These are phyloP conservation scores for Penicillium psychrosexuale DNA, from an alignment of 2,329 filamentous ascomycete genomes.

Conservation along the genomic window DNA sequence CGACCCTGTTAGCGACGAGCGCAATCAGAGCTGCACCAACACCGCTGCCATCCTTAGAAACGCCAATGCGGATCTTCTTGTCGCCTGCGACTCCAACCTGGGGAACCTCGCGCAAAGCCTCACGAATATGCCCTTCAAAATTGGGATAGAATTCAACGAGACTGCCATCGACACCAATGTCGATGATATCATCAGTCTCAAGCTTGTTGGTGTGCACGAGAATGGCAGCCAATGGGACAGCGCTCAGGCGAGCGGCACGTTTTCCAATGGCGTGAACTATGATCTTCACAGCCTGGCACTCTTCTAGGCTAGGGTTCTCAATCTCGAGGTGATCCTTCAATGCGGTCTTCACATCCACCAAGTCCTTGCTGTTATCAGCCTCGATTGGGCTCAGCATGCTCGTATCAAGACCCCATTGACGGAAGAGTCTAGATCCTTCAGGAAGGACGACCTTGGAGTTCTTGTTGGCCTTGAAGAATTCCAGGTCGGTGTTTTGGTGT, in stretches of 20 bases:
- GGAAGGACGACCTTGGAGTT: conserved; percentile 69
- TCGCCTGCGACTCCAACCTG: conserved; percentile 76
- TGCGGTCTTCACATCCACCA: conserved; percentile 70
- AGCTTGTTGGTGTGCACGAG: conserved; percentile 77
- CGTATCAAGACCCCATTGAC: conserved; percentile 87
- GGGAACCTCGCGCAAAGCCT: conserved; percentile 72
- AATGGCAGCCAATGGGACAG: conserved; percentile 81
- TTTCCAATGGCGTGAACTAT: conserved; percentile 81
- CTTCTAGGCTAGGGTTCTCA: conserved; percentile 72
- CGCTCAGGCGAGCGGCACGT: conserved; percentile 81
- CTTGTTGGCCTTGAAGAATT: conserved; percentile 74
- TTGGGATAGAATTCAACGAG: conserved; percentile 94
- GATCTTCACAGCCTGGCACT: conserved; percentile 82
- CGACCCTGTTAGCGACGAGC: conserved; percentile 66
- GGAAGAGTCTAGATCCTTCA: conserved; percentile 64
- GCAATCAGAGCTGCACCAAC: conserved; percentile 96
- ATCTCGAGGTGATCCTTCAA: conserved; percentile 75
- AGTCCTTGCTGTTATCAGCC: conserved; percentile 69
- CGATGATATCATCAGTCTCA: conserved; percentile 65
- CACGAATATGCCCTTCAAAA: conserved; percentile 83
- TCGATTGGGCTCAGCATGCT: conserved; percentile 84
- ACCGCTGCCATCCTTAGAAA: conserved; percentile 93
- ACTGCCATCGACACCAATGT: conserved; percentile 91
- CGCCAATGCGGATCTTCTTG: conserved; percentile 85
- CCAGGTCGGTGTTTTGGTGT: conserved; percentile 62